A percentile compares a stretch with the other conserved stretches of the same genome.
phyloP scores from a whole-genome alignment of 805 yeast genomes.

The Wickerhamomyces queroliae region DNA sequence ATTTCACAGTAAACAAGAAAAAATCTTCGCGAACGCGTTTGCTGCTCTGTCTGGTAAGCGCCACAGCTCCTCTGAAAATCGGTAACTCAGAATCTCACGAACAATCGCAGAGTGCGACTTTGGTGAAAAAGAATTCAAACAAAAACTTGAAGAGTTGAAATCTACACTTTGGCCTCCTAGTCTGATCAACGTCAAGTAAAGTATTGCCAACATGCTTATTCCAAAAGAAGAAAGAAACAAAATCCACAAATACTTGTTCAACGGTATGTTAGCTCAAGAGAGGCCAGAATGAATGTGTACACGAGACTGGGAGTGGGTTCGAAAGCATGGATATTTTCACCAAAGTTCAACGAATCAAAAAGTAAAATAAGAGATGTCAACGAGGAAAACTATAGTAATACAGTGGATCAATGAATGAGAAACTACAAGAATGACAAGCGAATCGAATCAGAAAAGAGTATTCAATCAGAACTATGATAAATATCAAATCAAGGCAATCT shows the following conservation, averaged over 20 bases:
- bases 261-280: slow-evolving; percentile 60
- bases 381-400: too few species aligned
- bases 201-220: slow-evolving; percentile 71
- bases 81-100: too few species aligned
- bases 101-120: too few species aligned
- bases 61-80: slow-evolving; percentile 14
- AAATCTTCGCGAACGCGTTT: neutral
- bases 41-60: slow-evolving; percentile 7
- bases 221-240: slow-evolving; percentile 99
- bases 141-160: neutral
- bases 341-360: too few species aligned
- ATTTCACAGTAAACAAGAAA: neutral
- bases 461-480: too few species aligned
- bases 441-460: too few species aligned
- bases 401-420: too few species aligned
- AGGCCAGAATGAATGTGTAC: too few species aligned
- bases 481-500: too few species aligned
- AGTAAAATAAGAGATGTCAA: too few species aligned
- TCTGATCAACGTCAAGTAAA: neutral
- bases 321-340: neutral
- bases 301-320: neutral
- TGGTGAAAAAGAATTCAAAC: slow-evolving; percentile 12
- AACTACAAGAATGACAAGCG: too few species aligned
- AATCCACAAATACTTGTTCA: slow-evolving; percentile 99
- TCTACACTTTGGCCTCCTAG: neutral